Evolutionary conservation across 2,329 filamentous ascomycete genomes (phyloP).

Genomic region (Cadophora sp.): DNA sequence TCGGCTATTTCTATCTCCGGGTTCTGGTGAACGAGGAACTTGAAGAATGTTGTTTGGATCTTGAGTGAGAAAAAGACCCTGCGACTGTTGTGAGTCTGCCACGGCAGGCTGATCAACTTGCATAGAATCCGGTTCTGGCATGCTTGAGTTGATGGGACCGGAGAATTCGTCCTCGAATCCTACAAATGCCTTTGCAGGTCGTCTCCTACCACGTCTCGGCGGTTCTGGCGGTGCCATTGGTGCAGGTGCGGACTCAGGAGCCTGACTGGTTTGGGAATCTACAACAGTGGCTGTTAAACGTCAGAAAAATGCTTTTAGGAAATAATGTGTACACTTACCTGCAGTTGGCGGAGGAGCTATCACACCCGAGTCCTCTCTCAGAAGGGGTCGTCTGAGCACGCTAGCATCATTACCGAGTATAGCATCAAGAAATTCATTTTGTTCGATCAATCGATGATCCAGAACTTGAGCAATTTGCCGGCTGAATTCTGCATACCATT

Average conservation of each 20-base stretch:
- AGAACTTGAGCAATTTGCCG: slow-evolving; percentile 73
- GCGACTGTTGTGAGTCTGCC: slow-evolving; percentile 34
- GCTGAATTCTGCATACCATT: slow-evolving; percentile 74
- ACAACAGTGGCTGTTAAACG: slow-evolving; percentile 24
- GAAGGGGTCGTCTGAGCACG: slow-evolving; percentile 71
- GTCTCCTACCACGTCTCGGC: slow-evolving; percentile 45
- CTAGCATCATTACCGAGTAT: slow-evolving; percentile 83
- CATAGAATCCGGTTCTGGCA: slow-evolving; percentile 46
- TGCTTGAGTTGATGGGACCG: slow-evolving; percentile 38
- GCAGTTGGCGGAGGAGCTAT: slow-evolving; percentile 39
- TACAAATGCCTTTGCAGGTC: slow-evolving; percentile 66
- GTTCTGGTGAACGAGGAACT: slow-evolving; percentile 27
- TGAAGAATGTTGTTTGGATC: slow-evolving; percentile 41
- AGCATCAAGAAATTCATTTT: slow-evolving; percentile 90
- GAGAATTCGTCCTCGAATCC: slow-evolving; percentile 66
- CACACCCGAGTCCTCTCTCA: slow-evolving; percentile 51
- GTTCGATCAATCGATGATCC: slow-evolving; percentile 83
- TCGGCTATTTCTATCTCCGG: slow-evolving; percentile 26
- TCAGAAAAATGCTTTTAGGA: neutral
- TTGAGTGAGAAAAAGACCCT: slow-evolving; percentile 65
- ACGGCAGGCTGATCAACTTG: slow-evolving; percentile 33
- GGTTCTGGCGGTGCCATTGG: slow-evolving; percentile 31
- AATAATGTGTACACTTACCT: slow-evolving; percentile 31
- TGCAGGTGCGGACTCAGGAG: slow-evolving; percentile 4
- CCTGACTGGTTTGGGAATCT: slow-evolving; percentile 24